phyloP scores from a whole-genome alignment of 2,329 filamentous ascomycete genomes.

The Metarhizium anisopliae region DNA sequence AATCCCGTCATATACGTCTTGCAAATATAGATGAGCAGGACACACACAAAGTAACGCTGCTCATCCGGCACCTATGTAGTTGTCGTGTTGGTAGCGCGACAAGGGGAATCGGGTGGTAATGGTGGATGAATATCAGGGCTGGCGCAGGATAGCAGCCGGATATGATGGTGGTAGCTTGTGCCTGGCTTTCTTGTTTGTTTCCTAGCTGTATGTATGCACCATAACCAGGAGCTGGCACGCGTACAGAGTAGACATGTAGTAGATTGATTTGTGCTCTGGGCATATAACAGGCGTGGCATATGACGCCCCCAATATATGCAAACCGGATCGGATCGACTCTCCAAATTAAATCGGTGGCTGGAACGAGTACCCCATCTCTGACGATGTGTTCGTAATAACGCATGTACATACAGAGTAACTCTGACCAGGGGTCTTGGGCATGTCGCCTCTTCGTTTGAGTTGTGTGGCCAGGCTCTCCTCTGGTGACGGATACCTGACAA shows the following conservation, averaged over 20 bases:
- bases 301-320: no score
- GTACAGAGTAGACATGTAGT: no score
- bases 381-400: not conserved
- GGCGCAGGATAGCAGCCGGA: not conserved
- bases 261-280: no score
- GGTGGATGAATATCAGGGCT: not conserved
- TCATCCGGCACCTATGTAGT: not conserved
- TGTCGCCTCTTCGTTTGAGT: not conserved
- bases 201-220: no score
- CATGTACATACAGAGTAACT: no score
- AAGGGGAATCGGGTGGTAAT: not conserved
- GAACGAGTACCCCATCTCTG: not conserved
- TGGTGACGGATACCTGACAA: not conserved
- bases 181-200: no score
- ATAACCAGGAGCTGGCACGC: no score
- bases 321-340: no score
- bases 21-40: not conserved
- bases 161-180: not conserved
- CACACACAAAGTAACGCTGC: not conserved
- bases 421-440: no score
- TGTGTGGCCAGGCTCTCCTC: not conserved
- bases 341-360: not conserved
- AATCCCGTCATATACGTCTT: no score
- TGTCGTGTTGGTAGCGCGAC: not conserved
- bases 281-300: no score